phyloP scores from a whole-genome alignment of 2,329 filamentous ascomycete species.

The Trichoderma simmonsii region DNA sequence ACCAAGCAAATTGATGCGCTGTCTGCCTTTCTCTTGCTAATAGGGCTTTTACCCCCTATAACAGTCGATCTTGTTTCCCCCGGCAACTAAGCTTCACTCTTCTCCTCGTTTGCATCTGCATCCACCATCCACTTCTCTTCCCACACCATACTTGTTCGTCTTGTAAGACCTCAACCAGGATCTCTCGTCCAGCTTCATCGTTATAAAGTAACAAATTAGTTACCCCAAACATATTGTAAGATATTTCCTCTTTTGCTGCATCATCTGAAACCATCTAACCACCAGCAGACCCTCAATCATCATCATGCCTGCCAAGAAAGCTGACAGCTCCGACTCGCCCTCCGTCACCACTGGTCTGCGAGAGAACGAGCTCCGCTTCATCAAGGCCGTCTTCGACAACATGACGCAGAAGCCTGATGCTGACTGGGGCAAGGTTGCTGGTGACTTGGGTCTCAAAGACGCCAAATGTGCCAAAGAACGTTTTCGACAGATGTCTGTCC shows the following conservation, averaged over 20 bases:
- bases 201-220: not conserved
- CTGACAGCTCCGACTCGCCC: conserved; percentile 20
- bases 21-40: not conserved
- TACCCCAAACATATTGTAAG: not conserved
- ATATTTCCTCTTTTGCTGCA: not conserved
- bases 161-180: not conserved
- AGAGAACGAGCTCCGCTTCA: conserved; percentile 37
- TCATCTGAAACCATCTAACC: not conserved
- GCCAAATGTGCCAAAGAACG: conserved; percentile 42
- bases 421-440: conserved; percentile 40
- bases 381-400: conserved; percentile 42
- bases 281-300: not conserved
- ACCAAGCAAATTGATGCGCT: not conserved
- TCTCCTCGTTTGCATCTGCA: not conserved
- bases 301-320: conserved; percentile 34
- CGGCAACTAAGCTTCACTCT: not conserved
- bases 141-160: not conserved
- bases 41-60: not conserved
- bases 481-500: conserved; percentile 40
- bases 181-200: not conserved
- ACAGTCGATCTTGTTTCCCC: not conserved
- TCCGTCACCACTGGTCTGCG: conserved; percentile 29
- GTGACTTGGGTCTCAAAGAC: conserved; percentile 37
- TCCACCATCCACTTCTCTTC: not conserved
- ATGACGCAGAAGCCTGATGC: conserved; percentile 41